phyloP scores from a whole-genome alignment of 2,329 filamentous ascomycete species.

The Fusarium xyrophilum region DNA sequence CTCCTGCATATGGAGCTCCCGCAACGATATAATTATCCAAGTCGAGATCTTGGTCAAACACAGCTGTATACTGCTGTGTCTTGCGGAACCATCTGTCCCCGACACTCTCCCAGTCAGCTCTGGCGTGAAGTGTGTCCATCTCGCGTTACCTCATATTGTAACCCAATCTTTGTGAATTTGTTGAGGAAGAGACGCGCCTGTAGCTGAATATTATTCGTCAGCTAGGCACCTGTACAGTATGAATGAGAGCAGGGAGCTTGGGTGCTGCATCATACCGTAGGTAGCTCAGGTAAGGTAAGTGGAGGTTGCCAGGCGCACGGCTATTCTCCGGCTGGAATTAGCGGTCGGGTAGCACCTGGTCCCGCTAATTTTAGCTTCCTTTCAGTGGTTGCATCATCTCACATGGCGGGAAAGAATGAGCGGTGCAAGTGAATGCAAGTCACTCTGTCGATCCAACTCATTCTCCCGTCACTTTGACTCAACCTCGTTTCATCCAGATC shows the following conservation, averaged over 20 bases:
- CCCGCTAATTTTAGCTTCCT: constrained; percentile 16
- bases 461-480: constrained; percentile 1
- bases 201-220: constrained; percentile 14
- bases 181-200: neutral
- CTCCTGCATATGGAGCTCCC: constrained; percentile 91
- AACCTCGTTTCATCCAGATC: neutral
- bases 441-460: constrained; percentile 5
- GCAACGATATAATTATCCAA: constrained; percentile 92
- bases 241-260: constrained; percentile 14
- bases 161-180: neutral
- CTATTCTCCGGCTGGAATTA: constrained; percentile 45
- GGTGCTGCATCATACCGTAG: constrained; percentile 21
- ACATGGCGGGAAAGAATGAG: constrained; percentile 29
- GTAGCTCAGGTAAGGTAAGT: constrained; percentile 17
- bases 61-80: constrained; percentile 86
- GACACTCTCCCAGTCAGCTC: constrained; percentile 92
- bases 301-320: constrained; percentile 32
- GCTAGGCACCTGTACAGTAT: constrained; percentile 20
- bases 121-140: constrained; percentile 70
- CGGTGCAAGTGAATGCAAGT: constrained; percentile 17
- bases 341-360: constrained; percentile 21
- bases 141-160: constrained; percentile 45
- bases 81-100: constrained; percentile 96
- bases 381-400: constrained; percentile 40
- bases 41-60: constrained; percentile 93